A percentile compares a stretch with the other conserved stretches of the same genome.
Evolutionary conservation across 345 rosid genomes (phyloP).

Genomic region (Limnanthes douglasii): DNA sequence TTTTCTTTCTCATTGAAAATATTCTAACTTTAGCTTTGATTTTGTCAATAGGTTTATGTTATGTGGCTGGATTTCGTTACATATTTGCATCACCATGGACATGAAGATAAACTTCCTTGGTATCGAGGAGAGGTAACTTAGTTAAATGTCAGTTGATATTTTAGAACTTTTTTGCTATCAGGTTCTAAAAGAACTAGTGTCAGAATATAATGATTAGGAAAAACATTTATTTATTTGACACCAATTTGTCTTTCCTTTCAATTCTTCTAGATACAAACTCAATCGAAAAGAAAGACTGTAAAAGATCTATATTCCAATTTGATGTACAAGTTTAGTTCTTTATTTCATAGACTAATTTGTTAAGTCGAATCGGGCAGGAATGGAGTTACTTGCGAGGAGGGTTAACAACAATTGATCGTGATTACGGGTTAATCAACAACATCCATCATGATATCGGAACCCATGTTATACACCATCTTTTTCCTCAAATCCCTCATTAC

Average conservation of each 20-base stretch:
- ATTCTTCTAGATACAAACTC: neutral
- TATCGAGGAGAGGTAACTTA: constrained; percentile 66
- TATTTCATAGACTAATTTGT: too few species aligned
- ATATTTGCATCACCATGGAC: constrained; percentile 86
- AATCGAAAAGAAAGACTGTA: too few species aligned
- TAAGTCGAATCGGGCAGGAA: too few species aligned
- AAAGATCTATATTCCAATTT: too few species aligned
- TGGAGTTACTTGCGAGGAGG: constrained; percentile 97
- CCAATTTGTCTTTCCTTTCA: too few species aligned
- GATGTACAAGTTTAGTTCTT: too few species aligned
- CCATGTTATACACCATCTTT: constrained; percentile 85
- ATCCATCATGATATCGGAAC: constrained; percentile 96
- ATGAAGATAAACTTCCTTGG: constrained; percentile 81
- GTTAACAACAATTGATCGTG: constrained; percentile 76
- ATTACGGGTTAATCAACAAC: constrained; percentile 75
- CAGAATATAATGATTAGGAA: constrained; percentile 3
- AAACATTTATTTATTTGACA: too few species aligned
- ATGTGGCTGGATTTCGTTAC: constrained; percentile 85
- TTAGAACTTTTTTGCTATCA: neutral
- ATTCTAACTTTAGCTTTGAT: neutral
- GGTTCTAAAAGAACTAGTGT: neutral
- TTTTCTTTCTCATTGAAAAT: neutral
- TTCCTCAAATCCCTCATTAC: constrained; percentile 96
- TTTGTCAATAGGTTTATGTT: constrained; percentile 34
- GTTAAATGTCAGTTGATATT: constrained; percentile 2